Evolutionary conservation across 352 stramenopile species (phyloP).

Genomic region (Paralagenidium karlingii): DNA sequence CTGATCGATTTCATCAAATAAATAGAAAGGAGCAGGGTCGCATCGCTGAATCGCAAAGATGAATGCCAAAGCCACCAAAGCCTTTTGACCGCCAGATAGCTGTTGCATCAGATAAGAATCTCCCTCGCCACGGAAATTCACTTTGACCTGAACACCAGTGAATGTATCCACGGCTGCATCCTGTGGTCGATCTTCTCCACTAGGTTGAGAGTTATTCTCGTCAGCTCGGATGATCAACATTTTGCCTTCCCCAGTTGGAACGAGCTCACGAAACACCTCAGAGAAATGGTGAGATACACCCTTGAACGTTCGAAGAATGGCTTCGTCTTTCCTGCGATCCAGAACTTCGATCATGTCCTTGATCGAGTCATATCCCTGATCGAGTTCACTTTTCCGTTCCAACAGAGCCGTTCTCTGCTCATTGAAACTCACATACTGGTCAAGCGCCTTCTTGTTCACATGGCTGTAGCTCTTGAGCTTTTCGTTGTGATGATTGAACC

Average conservation of each 20-base stretch:
- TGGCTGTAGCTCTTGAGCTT: constrained; percentile 97
- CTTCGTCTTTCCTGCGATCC: constrained; percentile 96
- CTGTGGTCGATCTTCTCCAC: constrained; percentile 7
- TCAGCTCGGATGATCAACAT: constrained; percentile 94
- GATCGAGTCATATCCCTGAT: constrained; percentile 86
- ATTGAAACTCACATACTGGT: constrained; percentile 99
- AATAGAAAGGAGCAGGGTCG: constrained; percentile 99
- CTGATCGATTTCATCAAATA: constrained; percentile 99
- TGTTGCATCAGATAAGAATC: constrained; percentile 98
- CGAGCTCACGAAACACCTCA: constrained; percentile 97
- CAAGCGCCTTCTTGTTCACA: constrained; percentile 99
- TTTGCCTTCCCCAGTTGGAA: constrained; percentile 93
- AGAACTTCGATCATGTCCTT: constrained; percentile 83
- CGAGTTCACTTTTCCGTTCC: constrained; percentile 92
- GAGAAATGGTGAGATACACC: constrained; percentile 97
- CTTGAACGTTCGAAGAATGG: constrained; percentile 98
- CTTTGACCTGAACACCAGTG: constrained; percentile 96
- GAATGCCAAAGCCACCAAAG: constrained; percentile 97
- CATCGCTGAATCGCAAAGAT: constrained; percentile 99
- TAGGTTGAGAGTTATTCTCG: constrained; percentile 32
- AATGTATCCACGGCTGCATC: constrained; percentile 85
- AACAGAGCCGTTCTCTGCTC: constrained; percentile 87
- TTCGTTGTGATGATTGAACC: constrained; percentile 91
- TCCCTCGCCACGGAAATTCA: constrained; percentile 92
- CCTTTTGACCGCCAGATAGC: constrained; percentile 98